A percentile compares a stretch with the other conserved stretches of the same genome.
These are phyloP conservation scores for Ogataea thermomethanolica DNA, from an alignment of 805 yeast species.

Conservation along the genomic window DNA sequence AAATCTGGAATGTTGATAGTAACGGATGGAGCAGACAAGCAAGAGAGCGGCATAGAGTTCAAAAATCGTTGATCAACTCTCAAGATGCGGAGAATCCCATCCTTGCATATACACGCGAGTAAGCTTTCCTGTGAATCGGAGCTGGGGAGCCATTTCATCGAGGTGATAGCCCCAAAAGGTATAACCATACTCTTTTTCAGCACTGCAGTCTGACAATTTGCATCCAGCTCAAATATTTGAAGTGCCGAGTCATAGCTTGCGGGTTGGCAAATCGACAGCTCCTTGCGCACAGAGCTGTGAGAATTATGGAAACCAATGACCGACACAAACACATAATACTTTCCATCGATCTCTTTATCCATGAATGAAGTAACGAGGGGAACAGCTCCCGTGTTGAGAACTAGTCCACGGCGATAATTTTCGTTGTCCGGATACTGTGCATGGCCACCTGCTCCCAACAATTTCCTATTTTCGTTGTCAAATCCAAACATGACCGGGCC, in stretches of 20 bases:
- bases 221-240: conserved; percentile 22
- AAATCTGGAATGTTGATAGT: conserved; percentile 20
- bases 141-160: conserved; percentile 27
- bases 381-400: conserved; percentile 31
- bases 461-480: conserved; percentile 12
- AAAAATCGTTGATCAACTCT: conserved; percentile 20
- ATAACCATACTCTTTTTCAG: conserved; percentile 18
- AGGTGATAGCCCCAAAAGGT: conserved; percentile 24
- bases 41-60: conserved; percentile 4
- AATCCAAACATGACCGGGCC: conserved; percentile 17
- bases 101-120: conserved; percentile 27
- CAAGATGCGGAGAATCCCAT: conserved; percentile 26
- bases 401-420: conserved; percentile 23
- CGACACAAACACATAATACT: conserved; percentile 28
- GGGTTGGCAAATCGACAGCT: conserved; percentile 16
- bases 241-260: conserved; percentile 20
- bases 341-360: conserved; percentile 16
- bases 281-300: conserved; percentile 12
- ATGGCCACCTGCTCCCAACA: conserved; percentile 2
- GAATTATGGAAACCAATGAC: conserved; percentile 14
- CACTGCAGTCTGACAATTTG: not conserved
- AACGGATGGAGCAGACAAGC: conserved; percentile 18
- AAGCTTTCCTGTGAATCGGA: conserved; percentile 15
- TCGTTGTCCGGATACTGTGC: conserved; percentile 21
- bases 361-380: conserved; percentile 29